Conservation (phyloP, 371 early-diverging fungal genomes). For the Syncephalastrum racemosum region DNA sequence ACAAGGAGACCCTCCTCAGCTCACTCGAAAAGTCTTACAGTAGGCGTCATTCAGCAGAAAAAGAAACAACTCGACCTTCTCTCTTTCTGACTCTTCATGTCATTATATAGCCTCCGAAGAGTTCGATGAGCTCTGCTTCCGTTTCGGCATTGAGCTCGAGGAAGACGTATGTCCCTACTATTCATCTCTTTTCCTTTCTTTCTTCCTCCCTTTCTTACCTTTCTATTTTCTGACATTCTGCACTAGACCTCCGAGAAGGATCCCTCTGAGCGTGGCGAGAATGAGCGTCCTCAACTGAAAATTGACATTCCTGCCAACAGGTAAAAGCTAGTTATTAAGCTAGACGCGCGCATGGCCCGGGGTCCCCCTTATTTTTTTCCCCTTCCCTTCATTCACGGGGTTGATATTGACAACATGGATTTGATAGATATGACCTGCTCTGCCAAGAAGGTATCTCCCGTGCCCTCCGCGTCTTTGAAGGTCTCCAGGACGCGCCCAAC, state of each 20-base stretch:
- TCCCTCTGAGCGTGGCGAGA: constrained; percentile 69
- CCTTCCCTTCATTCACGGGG: too few species aligned
- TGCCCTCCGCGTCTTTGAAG: constrained; percentile 83
- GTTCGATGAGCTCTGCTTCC: constrained; percentile 98
- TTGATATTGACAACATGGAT: constrained; percentile 1
- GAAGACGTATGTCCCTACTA: constrained; percentile 74
- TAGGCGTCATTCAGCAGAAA: constrained; percentile 31
- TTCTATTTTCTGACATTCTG: constrained; percentile 8
- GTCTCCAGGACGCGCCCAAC: constrained; percentile 62
- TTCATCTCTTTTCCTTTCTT: constrained; percentile 3
- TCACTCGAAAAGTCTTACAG: constrained; percentile 81
- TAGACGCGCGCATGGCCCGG: too few species aligned
- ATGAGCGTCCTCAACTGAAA: constrained; percentile 86
- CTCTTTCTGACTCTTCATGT: constrained; percentile 3
- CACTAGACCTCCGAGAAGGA: constrained; percentile 80
- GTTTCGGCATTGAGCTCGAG: constrained; percentile 99
- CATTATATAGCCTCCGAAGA: constrained; percentile 72
- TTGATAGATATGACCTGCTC: constrained; percentile 87
- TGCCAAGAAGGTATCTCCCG: constrained; percentile 94
- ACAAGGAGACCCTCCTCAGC: constrained; percentile 85
- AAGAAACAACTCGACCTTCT: too few species aligned
- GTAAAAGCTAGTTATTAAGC: constrained; percentile 40
- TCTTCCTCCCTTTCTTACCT: too few species aligned
- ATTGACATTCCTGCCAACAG: constrained; percentile 99
- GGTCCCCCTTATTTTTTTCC: too few species aligned